Percentiles rank a stretch among this genome's conserved stretches.
Evolutionary conservation across 495 filamentous ascomycete species (phyloP).

Genomic region (Xylaria intraflava): DNA sequence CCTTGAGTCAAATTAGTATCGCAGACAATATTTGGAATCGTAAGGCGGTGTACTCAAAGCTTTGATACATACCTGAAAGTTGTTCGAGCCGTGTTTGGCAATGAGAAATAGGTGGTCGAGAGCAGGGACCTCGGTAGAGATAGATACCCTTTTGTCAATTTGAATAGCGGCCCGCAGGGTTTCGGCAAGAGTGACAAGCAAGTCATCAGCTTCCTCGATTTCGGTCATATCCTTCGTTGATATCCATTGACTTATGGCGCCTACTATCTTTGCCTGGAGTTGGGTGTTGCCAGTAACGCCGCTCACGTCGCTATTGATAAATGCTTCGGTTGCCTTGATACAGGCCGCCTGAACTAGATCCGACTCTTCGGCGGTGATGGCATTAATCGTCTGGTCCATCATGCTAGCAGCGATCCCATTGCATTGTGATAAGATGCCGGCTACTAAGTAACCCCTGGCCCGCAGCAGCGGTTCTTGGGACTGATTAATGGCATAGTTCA

Average conservation of each 20-base stretch:
- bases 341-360: conserved; percentile 89
- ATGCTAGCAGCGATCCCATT: conserved; percentile 45
- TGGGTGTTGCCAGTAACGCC: conserved; percentile 34
- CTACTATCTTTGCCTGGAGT: conserved; percentile 67
- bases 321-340: conserved; percentile 81
- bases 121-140: conserved; percentile 57
- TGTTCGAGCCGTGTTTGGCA: conserved; percentile 77
- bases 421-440: conserved; percentile 61
- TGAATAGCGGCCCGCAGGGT: conserved; percentile 77
- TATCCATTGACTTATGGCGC: conserved; percentile 70
- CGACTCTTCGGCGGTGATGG: conserved; percentile 64
- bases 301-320: conserved; percentile 50
- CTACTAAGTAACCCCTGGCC: conserved; percentile 78
- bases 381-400: conserved; percentile 67
- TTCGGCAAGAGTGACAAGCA: conserved; percentile 84
- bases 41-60: neutral
- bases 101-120: conserved; percentile 84
- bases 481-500: conserved; percentile 67
- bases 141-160: conserved; percentile 63
- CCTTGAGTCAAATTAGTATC: conserved; percentile 17
- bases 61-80: conserved; percentile 54
- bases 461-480: conserved; percentile 59
- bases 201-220: conserved; percentile 76
- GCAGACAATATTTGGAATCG: neutral
- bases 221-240: conserved; percentile 72